Percentiles rank a stretch among this genome's conserved stretches.
phyloP scores from a whole-genome alignment of 192 early-diverging fungal genomes.

The Chytriomyces sp. region DNA sequence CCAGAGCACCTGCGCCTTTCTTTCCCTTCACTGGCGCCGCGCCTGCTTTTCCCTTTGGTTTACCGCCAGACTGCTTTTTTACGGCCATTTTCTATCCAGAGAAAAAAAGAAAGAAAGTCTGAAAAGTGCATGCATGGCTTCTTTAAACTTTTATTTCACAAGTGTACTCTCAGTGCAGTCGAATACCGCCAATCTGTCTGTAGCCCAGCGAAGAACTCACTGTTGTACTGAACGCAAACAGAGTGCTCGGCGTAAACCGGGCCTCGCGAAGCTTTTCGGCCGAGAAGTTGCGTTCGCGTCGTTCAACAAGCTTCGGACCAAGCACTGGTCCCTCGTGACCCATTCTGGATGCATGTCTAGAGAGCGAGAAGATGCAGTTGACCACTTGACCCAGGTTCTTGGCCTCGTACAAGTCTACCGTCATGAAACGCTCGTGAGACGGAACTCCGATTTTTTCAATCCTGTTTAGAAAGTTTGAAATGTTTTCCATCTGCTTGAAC shows the following conservation, averaged over 20 bases:
- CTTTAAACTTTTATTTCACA: not conserved
- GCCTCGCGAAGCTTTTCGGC: constrained; percentile 60
- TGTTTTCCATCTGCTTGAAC: constrained; percentile 48
- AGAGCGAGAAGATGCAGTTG: constrained; percentile 70
- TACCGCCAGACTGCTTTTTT: constrained; percentile 3
- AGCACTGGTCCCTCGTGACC: constrained; percentile 55
- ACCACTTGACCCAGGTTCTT: constrained; percentile 70
- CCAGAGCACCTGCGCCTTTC: not conserved
- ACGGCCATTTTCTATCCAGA: not conserved
- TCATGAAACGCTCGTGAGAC: constrained; percentile 72
- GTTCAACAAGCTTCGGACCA: constrained; percentile 70
- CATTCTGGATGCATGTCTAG: constrained; percentile 63
- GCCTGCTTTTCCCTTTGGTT: not conserved
- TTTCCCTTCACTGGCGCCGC: not conserved
- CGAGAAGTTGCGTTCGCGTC: constrained; percentile 55
- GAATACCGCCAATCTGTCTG: constrained; percentile 42
- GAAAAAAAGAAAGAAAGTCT: constrained; percentile 9
- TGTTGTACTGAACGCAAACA: constrained; percentile 26
- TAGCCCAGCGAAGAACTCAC: constrained; percentile 11
- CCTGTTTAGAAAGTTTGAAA: constrained; percentile 41
- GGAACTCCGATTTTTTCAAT: constrained; percentile 57
- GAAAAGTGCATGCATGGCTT: too few relatives aligned
- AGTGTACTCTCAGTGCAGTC: too few relatives aligned
- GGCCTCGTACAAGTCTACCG: constrained; percentile 74
- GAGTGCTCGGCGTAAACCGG: constrained; percentile 30